A percentile compares a stretch with the other conserved stretches of the same genome.
Evolutionary conservation across 106 monocot genomes (phyloP).

Genomic region (Xerophyta viscosa): DNA sequence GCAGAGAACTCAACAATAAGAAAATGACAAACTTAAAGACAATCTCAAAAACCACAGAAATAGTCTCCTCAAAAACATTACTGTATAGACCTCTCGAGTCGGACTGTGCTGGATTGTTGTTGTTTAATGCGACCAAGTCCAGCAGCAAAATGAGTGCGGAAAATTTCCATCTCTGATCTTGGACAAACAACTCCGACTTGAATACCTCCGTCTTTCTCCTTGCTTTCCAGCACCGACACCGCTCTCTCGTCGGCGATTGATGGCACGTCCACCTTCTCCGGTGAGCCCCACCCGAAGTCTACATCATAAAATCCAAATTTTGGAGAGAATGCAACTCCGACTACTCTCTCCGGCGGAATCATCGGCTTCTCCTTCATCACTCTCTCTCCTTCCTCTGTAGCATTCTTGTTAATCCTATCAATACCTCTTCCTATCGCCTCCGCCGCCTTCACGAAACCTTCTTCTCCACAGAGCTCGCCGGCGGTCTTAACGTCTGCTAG

Average conservation of each 20-base stretch:
- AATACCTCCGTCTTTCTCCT: conserved; percentile 20
- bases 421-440: conserved; percentile 16
- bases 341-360: too few species aligned
- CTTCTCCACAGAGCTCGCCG: conserved; percentile 3
- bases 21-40: too few species aligned
- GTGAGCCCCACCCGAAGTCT: conserved; percentile 43
- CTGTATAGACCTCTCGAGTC: too few species aligned
- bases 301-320: conserved; percentile 27
- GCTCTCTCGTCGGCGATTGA: conserved; percentile 12
- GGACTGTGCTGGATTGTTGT: too few species aligned
- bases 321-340: conserved; percentile 25
- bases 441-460: conserved; percentile 14
- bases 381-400: not conserved
- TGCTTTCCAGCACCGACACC: conserved; percentile 27
- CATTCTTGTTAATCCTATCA: not conserved
- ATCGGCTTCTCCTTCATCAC: not conserved
- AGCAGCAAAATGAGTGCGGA: conserved; percentile 5
- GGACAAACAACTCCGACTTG: conserved; percentile 29
- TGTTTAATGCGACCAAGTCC: too few species aligned
- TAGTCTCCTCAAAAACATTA: too few species aligned
- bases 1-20: too few species aligned
- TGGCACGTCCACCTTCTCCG: conserved; percentile 25
- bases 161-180: conserved; percentile 9
- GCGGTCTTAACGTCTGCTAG: not conserved
- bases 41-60: too few species aligned